A percentile compares a stretch with the other conserved stretches of the same genome.
Conservation (phyloP, 225 moss, liverwort and hornwort species). For the Sphagnum tenellum region DNA sequence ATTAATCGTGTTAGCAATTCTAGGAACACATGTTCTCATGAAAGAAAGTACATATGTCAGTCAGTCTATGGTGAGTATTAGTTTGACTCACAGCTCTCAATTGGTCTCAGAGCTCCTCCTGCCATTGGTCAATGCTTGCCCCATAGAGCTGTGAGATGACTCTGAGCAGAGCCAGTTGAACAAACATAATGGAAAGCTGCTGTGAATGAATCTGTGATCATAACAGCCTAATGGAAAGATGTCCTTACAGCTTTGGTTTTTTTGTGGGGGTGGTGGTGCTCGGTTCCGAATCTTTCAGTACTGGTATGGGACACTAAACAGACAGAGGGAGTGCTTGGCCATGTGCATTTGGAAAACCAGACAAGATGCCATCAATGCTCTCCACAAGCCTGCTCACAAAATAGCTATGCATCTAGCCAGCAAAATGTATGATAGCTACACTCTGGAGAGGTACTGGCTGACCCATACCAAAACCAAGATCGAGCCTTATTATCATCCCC, state of each 20-base stretch:
- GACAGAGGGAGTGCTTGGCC: slow-evolving; percentile 68
- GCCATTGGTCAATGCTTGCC: too few species aligned
- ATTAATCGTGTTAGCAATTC: too few species aligned
- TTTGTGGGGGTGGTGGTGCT: too few species aligned
- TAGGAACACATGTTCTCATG: too few species aligned
- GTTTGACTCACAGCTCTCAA: too few species aligned
- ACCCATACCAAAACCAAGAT: slow-evolving; percentile 3
- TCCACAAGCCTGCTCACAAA: slow-evolving; percentile 57
- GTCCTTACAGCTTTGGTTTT: too few species aligned
- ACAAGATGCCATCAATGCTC: slow-evolving; percentile 53
- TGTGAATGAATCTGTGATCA: background rate
- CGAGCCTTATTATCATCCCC: slow-evolving; percentile 2
- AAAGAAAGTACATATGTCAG: too few species aligned
- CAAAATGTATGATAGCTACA: slow-evolving; percentile 62
- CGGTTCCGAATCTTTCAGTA: slow-evolving; percentile 32
- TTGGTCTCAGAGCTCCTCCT: too few species aligned
- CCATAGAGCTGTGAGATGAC: background rate
- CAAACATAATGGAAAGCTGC: background rate
- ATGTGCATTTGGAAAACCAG: slow-evolving; percentile 89
- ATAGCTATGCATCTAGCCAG: slow-evolving; percentile 54
- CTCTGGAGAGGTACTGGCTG: slow-evolving; percentile 64
- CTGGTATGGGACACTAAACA: slow-evolving; percentile 73
- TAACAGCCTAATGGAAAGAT: background rate
- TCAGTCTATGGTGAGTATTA: too few species aligned
- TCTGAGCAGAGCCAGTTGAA: background rate